phyloP scores from a whole-genome alignment of 2,329 filamentous ascomycete species.

The Alternaria angustiovoidea region DNA sequence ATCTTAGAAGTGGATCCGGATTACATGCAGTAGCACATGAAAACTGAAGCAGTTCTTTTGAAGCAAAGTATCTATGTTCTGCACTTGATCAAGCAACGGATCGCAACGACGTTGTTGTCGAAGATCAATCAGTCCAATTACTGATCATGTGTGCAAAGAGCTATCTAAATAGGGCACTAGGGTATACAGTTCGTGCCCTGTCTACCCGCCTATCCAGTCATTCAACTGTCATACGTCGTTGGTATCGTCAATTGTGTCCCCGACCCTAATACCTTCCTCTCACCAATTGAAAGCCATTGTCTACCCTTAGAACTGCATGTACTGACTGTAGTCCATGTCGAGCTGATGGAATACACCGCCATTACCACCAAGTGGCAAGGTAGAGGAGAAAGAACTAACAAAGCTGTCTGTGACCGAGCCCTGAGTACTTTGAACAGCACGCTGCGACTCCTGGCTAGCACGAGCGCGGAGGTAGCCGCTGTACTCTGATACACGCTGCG shows the following conservation, averaged over 20 bases:
- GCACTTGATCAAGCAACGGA: conserved; percentile 8
- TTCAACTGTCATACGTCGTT: neutral
- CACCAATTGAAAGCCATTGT: neutral
- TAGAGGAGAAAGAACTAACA: neutral
- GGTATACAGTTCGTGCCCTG: neutral
- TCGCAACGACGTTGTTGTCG: conserved; percentile 7
- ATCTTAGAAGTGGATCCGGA: conserved; percentile 46
- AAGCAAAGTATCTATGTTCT: neutral
- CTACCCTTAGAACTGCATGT: neutral
- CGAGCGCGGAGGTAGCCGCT: conserved; percentile 26
- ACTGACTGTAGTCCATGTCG: neutral
- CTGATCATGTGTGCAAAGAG: neutral
- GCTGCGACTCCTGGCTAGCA: conserved; percentile 21
- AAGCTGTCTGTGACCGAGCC: neutral
- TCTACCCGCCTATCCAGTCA: neutral
- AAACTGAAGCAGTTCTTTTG: neutral
- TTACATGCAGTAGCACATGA: conserved; percentile 18
- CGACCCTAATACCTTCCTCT: neutral
- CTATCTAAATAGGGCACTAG: neutral
- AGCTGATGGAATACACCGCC: neutral
- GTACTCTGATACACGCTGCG: conserved; percentile 32
- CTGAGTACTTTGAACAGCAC: conserved; percentile 10
- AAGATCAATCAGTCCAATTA: conserved; percentile 2
- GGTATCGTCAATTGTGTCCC: neutral
- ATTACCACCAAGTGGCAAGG: neutral